Conservation (phyloP, 2,329 filamentous ascomycete genomes). For the Orbilia oligospora region DNA sequence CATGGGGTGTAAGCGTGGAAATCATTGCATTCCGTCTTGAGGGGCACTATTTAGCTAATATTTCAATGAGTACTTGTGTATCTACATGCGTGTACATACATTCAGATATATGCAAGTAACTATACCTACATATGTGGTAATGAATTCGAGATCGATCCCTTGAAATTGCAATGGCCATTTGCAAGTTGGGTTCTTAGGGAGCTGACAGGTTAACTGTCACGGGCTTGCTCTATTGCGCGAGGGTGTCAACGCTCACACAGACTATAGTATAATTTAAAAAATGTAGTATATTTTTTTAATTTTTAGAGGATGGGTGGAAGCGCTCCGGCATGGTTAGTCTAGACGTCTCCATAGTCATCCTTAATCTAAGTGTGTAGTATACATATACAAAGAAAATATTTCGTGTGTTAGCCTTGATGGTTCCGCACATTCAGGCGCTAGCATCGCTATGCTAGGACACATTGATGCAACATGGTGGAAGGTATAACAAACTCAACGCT, state of each 20-base stretch:
- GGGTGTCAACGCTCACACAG: background rate
- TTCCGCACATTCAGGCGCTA: background rate
- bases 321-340: slow-evolving; percentile 5
- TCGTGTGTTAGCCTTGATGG: background rate
- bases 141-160: background rate
- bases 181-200: background rate
- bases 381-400: slow-evolving; percentile 36
- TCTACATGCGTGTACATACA: background rate
- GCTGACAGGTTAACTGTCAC: background rate
- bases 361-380: slow-evolving; percentile 24
- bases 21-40: slow-evolving; percentile 30
- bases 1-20: slow-evolving; percentile 2
- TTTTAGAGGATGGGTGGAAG: background rate
- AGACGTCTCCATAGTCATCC: background rate
- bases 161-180: too few relatives aligned
- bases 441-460: background rate
- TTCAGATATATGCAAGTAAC: background rate
- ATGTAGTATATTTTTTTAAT: background rate
- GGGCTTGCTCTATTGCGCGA: background rate
- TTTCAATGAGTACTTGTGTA: background rate
- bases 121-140: slow-evolving; percentile 7
- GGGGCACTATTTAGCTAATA: slow-evolving; percentile 8
- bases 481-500: background rate
- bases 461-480: background rate
- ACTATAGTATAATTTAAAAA: background rate